Percentiles rank a stretch among this genome's conserved stretches.
phyloP scores from a whole-genome alignment of 2,329 filamentous ascomycete genomes.

The Orbilia oligospora region DNA sequence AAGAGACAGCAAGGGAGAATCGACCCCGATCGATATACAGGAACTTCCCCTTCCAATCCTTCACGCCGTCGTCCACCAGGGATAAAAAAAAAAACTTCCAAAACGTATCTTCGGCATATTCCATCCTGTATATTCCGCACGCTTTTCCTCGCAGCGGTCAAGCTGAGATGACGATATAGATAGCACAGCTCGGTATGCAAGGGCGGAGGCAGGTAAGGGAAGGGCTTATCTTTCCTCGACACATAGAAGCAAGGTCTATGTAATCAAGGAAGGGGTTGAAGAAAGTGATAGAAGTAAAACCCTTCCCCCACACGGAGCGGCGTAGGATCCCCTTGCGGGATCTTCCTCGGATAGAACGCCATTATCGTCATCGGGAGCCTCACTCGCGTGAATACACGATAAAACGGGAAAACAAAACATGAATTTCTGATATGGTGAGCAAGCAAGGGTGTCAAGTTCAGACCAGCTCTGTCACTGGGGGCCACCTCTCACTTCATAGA shows the following conservation, averaged over 20 bases:
- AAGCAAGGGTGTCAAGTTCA: neutral
- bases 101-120: neutral
- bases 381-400: neutral
- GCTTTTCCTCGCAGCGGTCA: neutral
- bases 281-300: neutral
- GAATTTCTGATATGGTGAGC: neutral
- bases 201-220: neutral
- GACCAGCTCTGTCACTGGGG: neutral
- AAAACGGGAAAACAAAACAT: neutral
- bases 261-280: slow-evolving; percentile 2
- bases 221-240: slow-evolving; percentile 1
- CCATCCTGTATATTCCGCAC: neutral
- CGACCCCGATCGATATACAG: neutral
- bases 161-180: neutral
- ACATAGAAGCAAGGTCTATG: slow-evolving; percentile 12
- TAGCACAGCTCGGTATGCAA: neutral
- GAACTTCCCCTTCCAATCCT: neutral
- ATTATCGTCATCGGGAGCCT: slow-evolving; percentile 5
- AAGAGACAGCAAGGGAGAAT: neutral
- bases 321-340: neutral
- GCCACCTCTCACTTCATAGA: neutral
- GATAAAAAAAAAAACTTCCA: neutral
- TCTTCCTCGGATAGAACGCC: neutral
- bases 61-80: neutral
- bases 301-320: slow-evolving; percentile 6